A percentile compares a stretch with the other conserved stretches of the same genome.
Conservation (phyloP, 345 rosid species). For the Arabidopsis suecica region DNA sequence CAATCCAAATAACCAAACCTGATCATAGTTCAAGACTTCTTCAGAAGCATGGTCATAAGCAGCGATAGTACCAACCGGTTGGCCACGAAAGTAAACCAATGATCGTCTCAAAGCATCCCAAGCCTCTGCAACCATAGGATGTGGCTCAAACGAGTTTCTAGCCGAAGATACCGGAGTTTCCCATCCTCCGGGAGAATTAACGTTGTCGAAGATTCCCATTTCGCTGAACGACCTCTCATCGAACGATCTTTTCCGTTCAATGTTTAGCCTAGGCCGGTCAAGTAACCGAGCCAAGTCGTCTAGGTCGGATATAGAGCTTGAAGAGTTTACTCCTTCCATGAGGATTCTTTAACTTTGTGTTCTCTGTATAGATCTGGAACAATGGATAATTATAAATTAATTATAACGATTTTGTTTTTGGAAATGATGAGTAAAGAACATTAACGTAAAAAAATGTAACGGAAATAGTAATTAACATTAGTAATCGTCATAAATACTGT, state of each 20-base stretch:
- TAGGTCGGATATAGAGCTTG: conserved; percentile 74
- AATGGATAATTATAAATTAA: neutral
- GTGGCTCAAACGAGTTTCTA: conserved; percentile 93
- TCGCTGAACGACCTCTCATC: conserved; percentile 94
- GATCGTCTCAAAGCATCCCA: conserved; percentile 93
- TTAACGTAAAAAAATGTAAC: conserved; percentile 17
- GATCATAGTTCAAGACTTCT: conserved; percentile 96
- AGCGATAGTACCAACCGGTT: conserved; percentile 90
- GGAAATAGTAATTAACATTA: neutral
- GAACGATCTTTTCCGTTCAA: conserved; percentile 89
- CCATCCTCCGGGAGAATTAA: conserved; percentile 70
- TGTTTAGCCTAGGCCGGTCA: conserved; percentile 78
- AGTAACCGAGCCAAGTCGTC: conserved; percentile 78
- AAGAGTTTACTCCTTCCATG: conserved; percentile 64
- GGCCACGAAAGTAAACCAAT: conserved; percentile 75
- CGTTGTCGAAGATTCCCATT: conserved; percentile 58
- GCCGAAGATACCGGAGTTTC: conserved; percentile 80
- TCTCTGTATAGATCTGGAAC: conserved; percentile 19
- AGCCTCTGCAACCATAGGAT: conserved; percentile 95
- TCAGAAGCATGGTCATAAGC: conserved; percentile 95
- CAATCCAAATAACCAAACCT: conserved; percentile 51
- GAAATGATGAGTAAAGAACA: neutral
- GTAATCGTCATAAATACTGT: conserved; percentile 10
- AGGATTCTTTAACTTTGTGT: too few relatives aligned
- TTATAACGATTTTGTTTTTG: neutral